Base-by-base conservation (phyloP, 768 basidiomycete species). In the Psilocybe sp. region DNA sequence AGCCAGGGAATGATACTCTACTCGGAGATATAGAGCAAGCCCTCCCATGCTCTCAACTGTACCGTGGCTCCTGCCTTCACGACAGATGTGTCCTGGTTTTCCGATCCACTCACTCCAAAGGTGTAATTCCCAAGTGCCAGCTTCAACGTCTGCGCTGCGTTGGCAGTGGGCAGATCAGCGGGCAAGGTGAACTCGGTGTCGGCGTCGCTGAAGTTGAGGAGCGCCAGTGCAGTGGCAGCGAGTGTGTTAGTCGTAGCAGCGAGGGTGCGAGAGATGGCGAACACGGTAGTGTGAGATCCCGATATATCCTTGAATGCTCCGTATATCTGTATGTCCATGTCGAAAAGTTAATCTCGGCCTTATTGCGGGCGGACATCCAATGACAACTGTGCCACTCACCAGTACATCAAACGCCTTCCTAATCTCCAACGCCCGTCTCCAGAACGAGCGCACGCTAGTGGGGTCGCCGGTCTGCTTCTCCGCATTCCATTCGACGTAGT, bases 401-500 rank as follows among this genome's bases (percentile, higher is more conserved):
- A 85, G 59, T 18, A 81, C 73, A 14, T 76, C 70, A 51, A 83
- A 60, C 15, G 70, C 62, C 56, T 85, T 85, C 18, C 87, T 72
- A 2, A 82, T 48, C 13, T 48, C 54, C 31, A 89, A 59, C 8
- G 84, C 76, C 15, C 66, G 63, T 60, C 81, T 82, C 76, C 80
- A 90, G 62, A 89, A 89, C 2, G 70, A 59, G 40, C 70, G 70
- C 2, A 85, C 82, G 57, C 82, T 85, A n/a, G 69, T 55, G 1
- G 66, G 55, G 49, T 87, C 78, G 0, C 58, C 53, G 13, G 70
- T 36, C 64, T 88, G 80, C 11, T 60, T 64, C 1, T 57, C 70
- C 13, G 71, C 84, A 55, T 87, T 89, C 76, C 82, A 85, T 0
- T 54, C 52, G n/a, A 54, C 48, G 59, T 80, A 85, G 56, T 88